A percentile compares a stretch with the other conserved stretches of the same genome.
Evolutionary conservation across 345 rosid genomes (phyloP).

Genomic region (Pseudoturritis turrita): DNA sequence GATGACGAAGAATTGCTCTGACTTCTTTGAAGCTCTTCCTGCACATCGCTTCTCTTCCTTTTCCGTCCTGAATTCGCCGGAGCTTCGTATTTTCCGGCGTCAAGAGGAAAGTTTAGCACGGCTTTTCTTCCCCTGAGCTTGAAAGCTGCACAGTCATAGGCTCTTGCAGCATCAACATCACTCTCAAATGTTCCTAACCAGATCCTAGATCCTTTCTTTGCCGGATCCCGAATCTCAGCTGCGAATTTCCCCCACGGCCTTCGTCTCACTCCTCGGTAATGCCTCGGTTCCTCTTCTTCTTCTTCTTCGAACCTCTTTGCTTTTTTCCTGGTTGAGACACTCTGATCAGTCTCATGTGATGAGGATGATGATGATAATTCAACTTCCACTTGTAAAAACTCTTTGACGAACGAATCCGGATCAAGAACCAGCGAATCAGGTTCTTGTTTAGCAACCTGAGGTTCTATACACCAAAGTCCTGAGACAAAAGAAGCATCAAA

Average conservation of each 20-base stretch:
- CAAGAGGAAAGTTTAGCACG: constrained; percentile 73
- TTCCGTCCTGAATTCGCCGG: constrained; percentile 50
- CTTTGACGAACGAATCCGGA: constrained; percentile 13
- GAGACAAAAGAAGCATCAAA: constrained; percentile 26
- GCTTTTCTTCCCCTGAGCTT: constrained; percentile 82
- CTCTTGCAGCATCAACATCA: constrained; percentile 77
- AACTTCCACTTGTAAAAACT: constrained; percentile 15
- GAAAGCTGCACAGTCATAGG: constrained; percentile 90
- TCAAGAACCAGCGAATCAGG: constrained; percentile 37
- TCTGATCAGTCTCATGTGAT: constrained; percentile 23
- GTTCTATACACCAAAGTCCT: constrained; percentile 32
- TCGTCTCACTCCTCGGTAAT: constrained; percentile 79
- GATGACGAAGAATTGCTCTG: constrained; percentile 21
- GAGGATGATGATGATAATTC: constrained; percentile 15
- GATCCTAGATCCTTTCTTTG: constrained; percentile 64
- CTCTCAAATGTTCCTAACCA: constrained; percentile 86
- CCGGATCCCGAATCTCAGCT: constrained; percentile 91
- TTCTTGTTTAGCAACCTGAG: constrained; percentile 36
- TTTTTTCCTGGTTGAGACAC: constrained; percentile 1
- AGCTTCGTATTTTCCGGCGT: constrained; percentile 57
- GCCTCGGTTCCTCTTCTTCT: constrained; percentile 37
- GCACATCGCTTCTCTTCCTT: constrained; percentile 37
- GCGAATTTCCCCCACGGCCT: constrained; percentile 96
- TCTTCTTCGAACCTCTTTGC: background rate
- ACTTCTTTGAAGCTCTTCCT: constrained; percentile 15